These are phyloP conservation scores for Botrytis medusae DNA, from an alignment of 2,329 filamentous ascomycete genomes.

Conservation along the genomic window DNA sequence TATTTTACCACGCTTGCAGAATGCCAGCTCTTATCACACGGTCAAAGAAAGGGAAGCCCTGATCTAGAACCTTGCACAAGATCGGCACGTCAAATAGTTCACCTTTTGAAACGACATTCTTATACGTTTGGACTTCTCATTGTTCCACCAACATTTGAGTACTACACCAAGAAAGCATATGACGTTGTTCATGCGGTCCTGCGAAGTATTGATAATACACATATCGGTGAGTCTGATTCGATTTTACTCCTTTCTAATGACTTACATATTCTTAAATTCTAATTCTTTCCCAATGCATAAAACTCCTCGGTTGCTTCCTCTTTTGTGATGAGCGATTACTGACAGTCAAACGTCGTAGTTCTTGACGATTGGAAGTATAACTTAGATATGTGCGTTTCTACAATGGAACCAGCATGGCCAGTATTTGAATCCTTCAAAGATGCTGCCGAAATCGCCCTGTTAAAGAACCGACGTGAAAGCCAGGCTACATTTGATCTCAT, in stretches of 20 bases:
- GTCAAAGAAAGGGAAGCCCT: slow-evolving; percentile 25
- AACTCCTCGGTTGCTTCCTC: not conserved
- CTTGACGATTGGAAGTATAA: slow-evolving; percentile 38
- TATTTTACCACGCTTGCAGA: slow-evolving; percentile 37
- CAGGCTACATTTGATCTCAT: slow-evolving; percentile 36
- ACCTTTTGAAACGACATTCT: slow-evolving; percentile 43
- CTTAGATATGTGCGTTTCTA: slow-evolving; percentile 34
- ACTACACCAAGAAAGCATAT: slow-evolving; percentile 42
- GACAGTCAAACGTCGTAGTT: not conserved
- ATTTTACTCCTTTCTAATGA: not conserved
- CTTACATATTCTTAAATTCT: no score
- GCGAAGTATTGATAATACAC: slow-evolving; percentile 36
- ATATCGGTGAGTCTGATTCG: slow-evolving; percentile 24
- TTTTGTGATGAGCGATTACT: not conserved
- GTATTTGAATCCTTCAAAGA: slow-evolving; percentile 34
- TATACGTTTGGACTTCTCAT: slow-evolving; percentile 44
- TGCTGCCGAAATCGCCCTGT: slow-evolving; percentile 25
- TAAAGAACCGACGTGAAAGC: slow-evolving; percentile 31
- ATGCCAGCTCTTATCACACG: slow-evolving; percentile 33
- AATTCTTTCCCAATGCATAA: not conserved
- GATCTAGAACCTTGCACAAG: slow-evolving; percentile 39
- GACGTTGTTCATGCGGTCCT: slow-evolving; percentile 35
- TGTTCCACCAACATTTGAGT: slow-evolving; percentile 44
- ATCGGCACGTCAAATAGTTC: slow-evolving; percentile 41
- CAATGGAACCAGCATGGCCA: slow-evolving; percentile 37